A percentile compares a stretch with the other conserved stretches of the same genome.
phyloP scores from a whole-genome alignment of 352 stramenopile genomes.

The Pythium apleroticum region DNA sequence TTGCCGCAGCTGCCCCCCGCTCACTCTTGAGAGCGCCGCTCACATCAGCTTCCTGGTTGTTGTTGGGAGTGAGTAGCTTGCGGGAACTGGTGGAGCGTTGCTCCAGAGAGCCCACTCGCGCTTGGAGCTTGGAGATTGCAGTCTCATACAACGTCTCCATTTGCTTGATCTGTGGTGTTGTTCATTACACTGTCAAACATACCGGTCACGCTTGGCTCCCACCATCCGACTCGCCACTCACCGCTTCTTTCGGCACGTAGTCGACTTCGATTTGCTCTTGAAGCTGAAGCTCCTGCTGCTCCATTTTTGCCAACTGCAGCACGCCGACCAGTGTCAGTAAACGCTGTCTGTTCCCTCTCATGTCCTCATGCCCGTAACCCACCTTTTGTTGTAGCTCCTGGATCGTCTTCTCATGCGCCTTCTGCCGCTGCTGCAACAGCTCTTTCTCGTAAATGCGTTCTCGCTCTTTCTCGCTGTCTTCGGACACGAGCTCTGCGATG shows the following conservation, averaged over 20 bases:
- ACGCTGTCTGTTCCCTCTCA: conserved; percentile 10
- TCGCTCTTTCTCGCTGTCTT: conserved; percentile 51
- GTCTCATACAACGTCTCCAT: conserved; percentile 76
- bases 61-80: conserved; percentile 18
- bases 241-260: conserved; percentile 15
- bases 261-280: conserved; percentile 24
- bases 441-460: conserved; percentile 34
- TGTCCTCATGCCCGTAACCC: too few species aligned
- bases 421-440: conserved; percentile 8
- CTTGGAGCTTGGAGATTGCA: conserved; percentile 70
- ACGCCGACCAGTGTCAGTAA: background rate
- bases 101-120: conserved; percentile 59
- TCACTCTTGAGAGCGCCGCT: background rate
- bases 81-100: conserved; percentile 17
- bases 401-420: conserved; percentile 35
- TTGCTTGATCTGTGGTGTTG: conserved; percentile 53
- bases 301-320: conserved; percentile 8
- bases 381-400: conserved; percentile 41
- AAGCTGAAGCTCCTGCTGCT: conserved; percentile 15
- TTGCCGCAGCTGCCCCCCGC: background rate
- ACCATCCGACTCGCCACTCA: background rate
- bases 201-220: background rate
- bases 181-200: background rate
- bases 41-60: conserved; percentile 11
- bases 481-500: conserved; percentile 62